Conservation (phyloP, 495 filamentous ascomycete species). For the Penicillium simplicissimum region DNA sequence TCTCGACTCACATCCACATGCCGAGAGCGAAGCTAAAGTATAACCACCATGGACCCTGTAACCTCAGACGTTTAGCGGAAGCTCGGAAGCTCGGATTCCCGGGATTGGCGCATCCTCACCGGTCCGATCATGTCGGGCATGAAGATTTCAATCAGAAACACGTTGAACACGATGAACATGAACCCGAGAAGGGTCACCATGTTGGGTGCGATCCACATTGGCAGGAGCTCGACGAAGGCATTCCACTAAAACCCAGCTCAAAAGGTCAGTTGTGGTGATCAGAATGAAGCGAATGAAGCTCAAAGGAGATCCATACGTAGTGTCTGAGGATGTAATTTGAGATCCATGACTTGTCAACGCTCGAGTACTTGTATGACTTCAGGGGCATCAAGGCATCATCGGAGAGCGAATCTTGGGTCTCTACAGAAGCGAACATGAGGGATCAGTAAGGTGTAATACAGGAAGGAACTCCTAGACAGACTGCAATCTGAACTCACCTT, state of each 20-base stretch:
- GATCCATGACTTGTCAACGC: constrained; percentile 94
- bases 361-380: constrained; percentile 94
- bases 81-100: constrained; percentile 15
- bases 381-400: constrained; percentile 77
- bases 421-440: constrained; percentile 21
- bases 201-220: constrained; percentile 95
- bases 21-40: constrained; percentile 95
- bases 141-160: constrained; percentile 73
- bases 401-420: constrained; percentile 62
- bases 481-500: constrained; percentile 33
- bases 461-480: neutral
- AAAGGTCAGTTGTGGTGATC: constrained; percentile 12
- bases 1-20: constrained; percentile 73
- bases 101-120: constrained; percentile 50
- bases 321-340: constrained; percentile 91
- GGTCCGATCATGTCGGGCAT: constrained; percentile 94
- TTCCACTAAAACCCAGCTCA: constrained; percentile 70
- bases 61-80: constrained; percentile 24
- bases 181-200: constrained; percentile 97
- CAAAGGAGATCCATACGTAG: constrained; percentile 61
- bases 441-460: constrained; percentile 19
- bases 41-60: constrained; percentile 80
- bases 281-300: neutral
- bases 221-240: constrained; percentile 88
- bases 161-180: constrained; percentile 87